Conservation (phyloP, 2,329 filamentous ascomycete genomes). For the Endoconidiophora polonica region DNA sequence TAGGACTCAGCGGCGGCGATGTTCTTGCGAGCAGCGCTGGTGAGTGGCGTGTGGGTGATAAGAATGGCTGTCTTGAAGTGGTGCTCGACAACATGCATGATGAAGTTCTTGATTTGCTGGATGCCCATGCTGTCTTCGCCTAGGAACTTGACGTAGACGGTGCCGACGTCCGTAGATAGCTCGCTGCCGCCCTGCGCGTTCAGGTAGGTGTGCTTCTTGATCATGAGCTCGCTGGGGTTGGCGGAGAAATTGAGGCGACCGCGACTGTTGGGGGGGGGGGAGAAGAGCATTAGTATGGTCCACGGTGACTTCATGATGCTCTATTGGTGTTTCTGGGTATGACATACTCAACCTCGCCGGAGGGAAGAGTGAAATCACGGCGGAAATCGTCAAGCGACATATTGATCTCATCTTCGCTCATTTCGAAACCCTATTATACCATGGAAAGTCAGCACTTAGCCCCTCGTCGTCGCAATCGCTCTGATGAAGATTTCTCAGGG, state of each 20-base stretch:
- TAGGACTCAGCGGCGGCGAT: constrained; percentile 59
- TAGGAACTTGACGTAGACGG: constrained; percentile 87
- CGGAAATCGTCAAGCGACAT: constrained; percentile 75
- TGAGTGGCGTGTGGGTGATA: constrained; percentile 67
- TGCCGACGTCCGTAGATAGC: constrained; percentile 53
- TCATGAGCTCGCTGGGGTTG: constrained; percentile 68
- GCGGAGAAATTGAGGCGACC: constrained; percentile 75
- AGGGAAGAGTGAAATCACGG: constrained; percentile 49
- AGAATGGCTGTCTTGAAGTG: constrained; percentile 84
- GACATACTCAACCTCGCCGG: constrained; percentile 60
- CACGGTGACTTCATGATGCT: background rate
- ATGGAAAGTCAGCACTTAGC: background rate
- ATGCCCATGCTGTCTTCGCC: constrained; percentile 66
- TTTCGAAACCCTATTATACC: constrained; percentile 68
- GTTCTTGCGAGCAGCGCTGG: constrained; percentile 72
- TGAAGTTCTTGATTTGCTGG: constrained; percentile 81
- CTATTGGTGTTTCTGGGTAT: background rate
- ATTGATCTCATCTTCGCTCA: constrained; percentile 75
- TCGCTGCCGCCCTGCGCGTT: constrained; percentile 47
- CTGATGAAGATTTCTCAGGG: background rate
- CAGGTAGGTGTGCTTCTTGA: constrained; percentile 52
- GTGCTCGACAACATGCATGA: constrained; percentile 61
- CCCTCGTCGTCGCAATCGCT: background rate
- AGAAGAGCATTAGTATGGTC: no score
- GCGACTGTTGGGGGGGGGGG: constrained; percentile 38